phyloP scores from a whole-genome alignment of 768 basidiomycete species.

The Russula sp. region DNA sequence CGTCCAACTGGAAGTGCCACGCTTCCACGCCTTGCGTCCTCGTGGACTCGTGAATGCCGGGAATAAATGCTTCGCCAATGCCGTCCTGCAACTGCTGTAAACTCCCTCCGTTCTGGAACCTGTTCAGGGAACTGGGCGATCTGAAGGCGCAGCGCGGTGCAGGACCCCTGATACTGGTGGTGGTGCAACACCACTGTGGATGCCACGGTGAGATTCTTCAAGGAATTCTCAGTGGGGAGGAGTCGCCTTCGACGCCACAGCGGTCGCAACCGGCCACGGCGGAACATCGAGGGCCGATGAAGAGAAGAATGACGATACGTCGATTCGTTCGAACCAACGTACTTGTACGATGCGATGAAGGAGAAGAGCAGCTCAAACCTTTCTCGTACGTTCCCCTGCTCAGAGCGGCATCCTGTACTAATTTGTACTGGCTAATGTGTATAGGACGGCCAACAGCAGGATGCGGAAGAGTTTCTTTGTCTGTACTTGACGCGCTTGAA shows the following conservation, averaged over 20 bases:
- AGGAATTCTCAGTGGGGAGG: constrained; percentile 56
- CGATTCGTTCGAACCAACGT: constrained; percentile 79
- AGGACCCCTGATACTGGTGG: constrained; percentile 33
- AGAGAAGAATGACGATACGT: constrained; percentile 46
- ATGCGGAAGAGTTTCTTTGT: not conserved
- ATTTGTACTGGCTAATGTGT: constrained; percentile 8
- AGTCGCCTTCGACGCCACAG: constrained; percentile 30
- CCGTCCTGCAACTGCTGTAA: constrained; percentile 84
- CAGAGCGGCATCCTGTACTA: not conserved
- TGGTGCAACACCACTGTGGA: constrained; percentile 57
- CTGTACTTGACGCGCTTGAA: not conserved
- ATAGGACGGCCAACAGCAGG: not conserved
- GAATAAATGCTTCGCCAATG: constrained; percentile 97
- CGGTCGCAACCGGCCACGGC: constrained; percentile 23
- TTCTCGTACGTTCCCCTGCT: constrained; percentile 60
- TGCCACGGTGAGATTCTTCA: constrained; percentile 69
- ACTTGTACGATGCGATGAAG: constrained; percentile 90
- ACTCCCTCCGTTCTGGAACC: constrained; percentile 75
- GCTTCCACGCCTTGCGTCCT: constrained; percentile 49
- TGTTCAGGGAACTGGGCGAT: constrained; percentile 73
- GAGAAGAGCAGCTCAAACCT: constrained; percentile 88
- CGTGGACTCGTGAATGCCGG: constrained; percentile 90
- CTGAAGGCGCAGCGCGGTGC: constrained; percentile 38
- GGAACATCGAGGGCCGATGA: constrained; percentile 44
- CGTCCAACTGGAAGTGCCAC: constrained; percentile 22